Evolutionary conservation across 2,329 filamentous ascomycete species (phyloP).

Genomic region (Apiospora marii): DNA sequence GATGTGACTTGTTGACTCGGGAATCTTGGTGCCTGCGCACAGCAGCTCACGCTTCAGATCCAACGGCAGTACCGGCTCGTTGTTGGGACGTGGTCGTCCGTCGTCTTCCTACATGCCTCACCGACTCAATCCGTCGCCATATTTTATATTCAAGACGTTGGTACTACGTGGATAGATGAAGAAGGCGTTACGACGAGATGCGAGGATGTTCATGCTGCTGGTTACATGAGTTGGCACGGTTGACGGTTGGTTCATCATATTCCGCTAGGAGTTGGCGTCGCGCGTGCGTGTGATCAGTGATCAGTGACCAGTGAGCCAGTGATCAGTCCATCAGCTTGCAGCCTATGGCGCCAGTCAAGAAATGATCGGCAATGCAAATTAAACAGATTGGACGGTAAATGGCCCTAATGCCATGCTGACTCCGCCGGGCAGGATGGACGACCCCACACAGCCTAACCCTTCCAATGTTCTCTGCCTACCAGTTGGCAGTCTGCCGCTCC

Average conservation of each 20-base stretch:
- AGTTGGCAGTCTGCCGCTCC: background rate
- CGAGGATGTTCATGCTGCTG: background rate
- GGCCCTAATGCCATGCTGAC: conserved; percentile 24
- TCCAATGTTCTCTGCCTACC: background rate
- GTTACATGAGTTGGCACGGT: background rate
- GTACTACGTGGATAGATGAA: background rate
- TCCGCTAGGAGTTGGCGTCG: conserved; percentile 2
- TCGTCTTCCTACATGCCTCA: background rate
- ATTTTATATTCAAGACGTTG: background rate
- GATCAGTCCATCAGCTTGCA: conserved; percentile 21
- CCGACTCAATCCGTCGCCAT: background rate
- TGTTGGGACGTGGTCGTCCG: conserved; percentile 1
- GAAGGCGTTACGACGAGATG: background rate
- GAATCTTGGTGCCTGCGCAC: conserved; percentile 13
- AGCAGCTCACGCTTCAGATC: conserved; percentile 5
- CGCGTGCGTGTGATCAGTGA: conserved; percentile 16
- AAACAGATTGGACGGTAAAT: conserved; percentile 25
- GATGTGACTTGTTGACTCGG: conserved; percentile 15
- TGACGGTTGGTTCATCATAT: conserved; percentile 5
- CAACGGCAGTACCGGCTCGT: background rate
- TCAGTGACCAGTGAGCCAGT: conserved; percentile 8
- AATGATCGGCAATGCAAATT: conserved; percentile 30
- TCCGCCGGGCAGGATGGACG: conserved; percentile 23
- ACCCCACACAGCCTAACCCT: conserved; percentile 13
- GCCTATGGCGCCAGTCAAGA: conserved; percentile 16